Evolutionary conservation across 176 grass and related monocot species (phyloP), one percentile per base, ranked within the genome.

Genomic region (Musa beccarii): DNA sequence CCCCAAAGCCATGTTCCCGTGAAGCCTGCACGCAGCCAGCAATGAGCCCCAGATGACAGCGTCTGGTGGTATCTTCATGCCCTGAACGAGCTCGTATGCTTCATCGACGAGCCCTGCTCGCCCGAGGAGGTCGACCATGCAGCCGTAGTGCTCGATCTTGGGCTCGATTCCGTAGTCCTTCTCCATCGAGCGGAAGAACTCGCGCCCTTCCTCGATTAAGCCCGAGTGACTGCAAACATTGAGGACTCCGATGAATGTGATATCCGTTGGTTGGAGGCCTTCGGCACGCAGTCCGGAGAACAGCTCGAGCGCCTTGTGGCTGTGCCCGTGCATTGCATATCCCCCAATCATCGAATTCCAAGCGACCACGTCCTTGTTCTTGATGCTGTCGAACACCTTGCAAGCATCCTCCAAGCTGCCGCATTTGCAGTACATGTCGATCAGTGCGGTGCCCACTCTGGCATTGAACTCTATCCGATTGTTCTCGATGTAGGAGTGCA

Each of bases 381-480:
- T 12, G 51, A 93, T 90, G 70, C 70, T 78, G 2, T 87, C 17
- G 14, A 97, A 97, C 54, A 97, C 90, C 12, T 70, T 64, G 20
- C 83, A 68, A 6, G 90, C 94, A 26, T 97, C 90, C 66, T 97
- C 90, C 85, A 97, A 61, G 81, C 81, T 87, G 24, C 94, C 94
- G 8, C 94, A 93, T 83, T 97, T 97, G 85, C 72, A 90, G 62
- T 97, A 97, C 93, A 93, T 93, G 83, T 97, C 90, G 28, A 97
- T 82, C 74, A 97, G 78, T 51, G 93, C 87, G 3, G 88, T 97
- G 68, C 84, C 93, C 16, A 97, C 88, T 68, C 81, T 97, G 21
- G 74, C 71, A 74, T 85, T 97, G 72, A 93, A 69, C 25, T 70
- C 75, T 19, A 93, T 80, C 0, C 71, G 53, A 52, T 85, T 82